phyloP scores from a whole-genome alignment of 1,284 basidiomycete genomes.

The Moesziomyces sp. region DNA sequence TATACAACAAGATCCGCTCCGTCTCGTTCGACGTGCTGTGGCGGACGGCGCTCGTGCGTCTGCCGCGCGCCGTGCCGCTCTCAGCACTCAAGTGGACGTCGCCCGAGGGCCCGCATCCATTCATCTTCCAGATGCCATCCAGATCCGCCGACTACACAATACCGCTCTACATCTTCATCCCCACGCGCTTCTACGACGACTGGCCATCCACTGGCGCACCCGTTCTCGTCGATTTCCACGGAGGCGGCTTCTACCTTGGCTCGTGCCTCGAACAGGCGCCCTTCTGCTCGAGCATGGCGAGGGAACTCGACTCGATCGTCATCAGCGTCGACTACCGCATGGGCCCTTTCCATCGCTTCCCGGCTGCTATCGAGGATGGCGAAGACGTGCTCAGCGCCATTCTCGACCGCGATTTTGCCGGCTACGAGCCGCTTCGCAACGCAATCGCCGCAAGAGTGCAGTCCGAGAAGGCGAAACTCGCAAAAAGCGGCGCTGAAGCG shows the following conservation, averaged over 20 bases:
- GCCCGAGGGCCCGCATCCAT: constrained; percentile 48
- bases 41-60: constrained; percentile 42
- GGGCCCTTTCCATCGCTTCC: constrained; percentile 61
- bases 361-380: constrained; percentile 52
- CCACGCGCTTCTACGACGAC: constrained; percentile 21
- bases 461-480: constrained; percentile 25
- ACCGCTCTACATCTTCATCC: constrained; percentile 52
- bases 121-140: constrained; percentile 47
- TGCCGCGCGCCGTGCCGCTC: constrained; percentile 43
- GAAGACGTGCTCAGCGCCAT: constrained; percentile 54
- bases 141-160: constrained; percentile 37
- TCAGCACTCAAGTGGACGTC: constrained; percentile 44
- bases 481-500: constrained; percentile 14
- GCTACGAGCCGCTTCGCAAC: constrained; percentile 29
- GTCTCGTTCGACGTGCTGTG: constrained; percentile 43
- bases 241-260: constrained; percentile 58
- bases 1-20: constrained; percentile 40
- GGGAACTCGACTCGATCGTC: constrained; percentile 34
- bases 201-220: constrained; percentile 25
- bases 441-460: constrained; percentile 28
- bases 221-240: constrained; percentile 55
- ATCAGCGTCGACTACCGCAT: constrained; percentile 62
- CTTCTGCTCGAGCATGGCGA: constrained; percentile 47
- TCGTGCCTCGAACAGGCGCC: constrained; percentile 53
- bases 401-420: constrained; percentile 30